Base-by-base conservation (phyloP, 441 rosid genomes). In the Gossypium davidsonii region DNA sequence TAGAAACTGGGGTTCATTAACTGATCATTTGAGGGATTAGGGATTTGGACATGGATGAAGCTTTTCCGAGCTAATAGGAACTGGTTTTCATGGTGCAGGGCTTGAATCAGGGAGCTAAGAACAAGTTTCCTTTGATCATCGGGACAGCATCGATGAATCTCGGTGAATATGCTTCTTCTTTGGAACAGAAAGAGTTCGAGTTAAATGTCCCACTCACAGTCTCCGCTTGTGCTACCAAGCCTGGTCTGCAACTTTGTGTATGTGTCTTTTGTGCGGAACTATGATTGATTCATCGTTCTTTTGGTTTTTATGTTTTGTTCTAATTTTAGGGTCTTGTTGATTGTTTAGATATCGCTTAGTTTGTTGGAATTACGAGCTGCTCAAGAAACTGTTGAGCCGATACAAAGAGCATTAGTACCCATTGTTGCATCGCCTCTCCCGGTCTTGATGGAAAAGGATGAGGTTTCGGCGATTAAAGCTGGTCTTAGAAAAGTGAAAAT, bases 111-210 rank as follows among this genome's bases (percentile, higher is more conserved):
- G 90, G 91, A 70, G 79, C 80, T 17, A 91, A 86, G 85, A 86
- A 73, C 79, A 94, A 89, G 84, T 87, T 87, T 63, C 80, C 94
- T 52, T 68, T 83, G 3, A 55, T 55, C 15, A 69, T 91, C 60
- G 97, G 96, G 74, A 86, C 88, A 4, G 81, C 91, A 1, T 70
- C 79, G 3, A 57, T 94, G 72, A 94, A 94, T 79, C 87, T 94
- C 21, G 93, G 97, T 44, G 96, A 91, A 48, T 92, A 81, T 74
- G 96, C 94, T 51, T 83, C 94, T 81, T 71, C 81, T 34, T 82
- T 81, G 1, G 97, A 92, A 67, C 84, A 86, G 76, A 84, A 80
- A 67, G 90, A 90, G 64, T 79, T 92, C 34, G 93, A 94, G 66
- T 14, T 92, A 49, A 88, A 65, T 76, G 71, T 94, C 44, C 97